Evolutionary conservation across 73 alveolate species (phyloP).

Genomic region (Symbiodinium natans): DNA sequence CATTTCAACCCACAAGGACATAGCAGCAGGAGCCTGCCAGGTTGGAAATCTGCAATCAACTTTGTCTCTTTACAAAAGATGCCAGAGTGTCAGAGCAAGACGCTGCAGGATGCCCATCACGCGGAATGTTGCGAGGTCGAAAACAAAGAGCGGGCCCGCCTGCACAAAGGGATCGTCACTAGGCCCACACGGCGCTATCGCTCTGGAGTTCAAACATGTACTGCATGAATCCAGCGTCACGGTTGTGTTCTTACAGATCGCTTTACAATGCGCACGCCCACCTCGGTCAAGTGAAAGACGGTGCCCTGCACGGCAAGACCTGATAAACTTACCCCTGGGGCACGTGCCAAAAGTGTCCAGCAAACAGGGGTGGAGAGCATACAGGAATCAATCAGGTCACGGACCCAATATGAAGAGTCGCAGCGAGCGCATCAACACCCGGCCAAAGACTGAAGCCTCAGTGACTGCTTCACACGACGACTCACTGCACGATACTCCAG

Average conservation of each 20-base stretch:
- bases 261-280: no score
- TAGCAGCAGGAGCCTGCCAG: background rate
- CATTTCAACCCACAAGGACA: no score
- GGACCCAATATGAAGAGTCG: slow-evolving; percentile 42
- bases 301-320: slow-evolving; percentile 74
- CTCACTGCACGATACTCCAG: background rate
- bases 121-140: slow-evolving; percentile 28
- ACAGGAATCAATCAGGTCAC: background rate
- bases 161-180: no score
- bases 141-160: background rate
- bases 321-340: background rate
- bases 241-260: no score
- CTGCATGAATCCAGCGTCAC: no score
- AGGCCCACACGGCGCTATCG: no score
- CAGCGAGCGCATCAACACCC: slow-evolving; percentile 26
- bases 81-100: background rate
- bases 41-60: background rate
- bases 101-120: slow-evolving; percentile 68
- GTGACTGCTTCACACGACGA: background rate
- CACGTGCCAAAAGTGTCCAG: no score
- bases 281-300: slow-evolving; percentile 34
- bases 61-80: no score
- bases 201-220: no score
- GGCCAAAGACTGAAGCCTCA: slow-evolving; percentile 16
- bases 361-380: background rate